Conservation (phyloP, 139 green algal species). For the Diplosphaera chodatii region DNA sequence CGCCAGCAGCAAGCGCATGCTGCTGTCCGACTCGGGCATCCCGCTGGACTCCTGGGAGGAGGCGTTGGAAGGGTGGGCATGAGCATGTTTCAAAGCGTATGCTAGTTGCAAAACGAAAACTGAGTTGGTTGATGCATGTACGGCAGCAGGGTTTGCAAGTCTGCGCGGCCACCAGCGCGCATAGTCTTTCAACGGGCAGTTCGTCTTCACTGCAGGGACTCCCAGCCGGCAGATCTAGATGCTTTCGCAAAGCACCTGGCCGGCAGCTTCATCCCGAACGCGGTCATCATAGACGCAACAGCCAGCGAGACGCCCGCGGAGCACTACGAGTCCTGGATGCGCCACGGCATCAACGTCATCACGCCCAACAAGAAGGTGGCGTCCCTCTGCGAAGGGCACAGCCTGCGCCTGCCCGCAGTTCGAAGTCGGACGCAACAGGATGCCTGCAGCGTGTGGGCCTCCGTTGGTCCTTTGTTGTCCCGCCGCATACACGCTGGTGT, state of each 20-base stretch:
- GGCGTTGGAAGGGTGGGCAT: slow-evolving; percentile 37
- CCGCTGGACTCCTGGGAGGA: slow-evolving; percentile 76
- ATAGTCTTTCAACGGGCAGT: too few species aligned
- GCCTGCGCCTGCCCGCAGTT: neutral
- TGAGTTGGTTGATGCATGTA: too few species aligned
- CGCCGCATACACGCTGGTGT: too few species aligned
- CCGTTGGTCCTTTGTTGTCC: too few species aligned
- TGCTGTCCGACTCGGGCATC: slow-evolving; percentile 66
- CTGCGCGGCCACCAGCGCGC: too few species aligned
- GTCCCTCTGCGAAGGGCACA: neutral
- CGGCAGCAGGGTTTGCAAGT: too few species aligned
- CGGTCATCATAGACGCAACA: slow-evolving; percentile 91
- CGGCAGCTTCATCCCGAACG: slow-evolving; percentile 82
- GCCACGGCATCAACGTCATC: slow-evolving; percentile 80
- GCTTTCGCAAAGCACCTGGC: slow-evolving; percentile 63
- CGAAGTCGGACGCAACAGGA: too few species aligned
- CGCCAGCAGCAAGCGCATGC: slow-evolving; percentile 59
- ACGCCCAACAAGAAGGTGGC: slow-evolving; percentile 98
- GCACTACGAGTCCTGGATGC: slow-evolving; percentile 85
- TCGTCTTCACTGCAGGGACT: slow-evolving; percentile 10
- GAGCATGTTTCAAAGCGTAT: neutral
- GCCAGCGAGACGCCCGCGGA: slow-evolving; percentile 61
- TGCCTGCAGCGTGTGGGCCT: too few species aligned
- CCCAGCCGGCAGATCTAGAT: slow-evolving; percentile 41
- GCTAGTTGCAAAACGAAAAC: too few species aligned